Evolutionary conservation across 2,329 filamentous ascomycete species (phyloP), one percentile per base, ranked within the genome.

Genomic region (Phialophora verrucosa): DNA sequence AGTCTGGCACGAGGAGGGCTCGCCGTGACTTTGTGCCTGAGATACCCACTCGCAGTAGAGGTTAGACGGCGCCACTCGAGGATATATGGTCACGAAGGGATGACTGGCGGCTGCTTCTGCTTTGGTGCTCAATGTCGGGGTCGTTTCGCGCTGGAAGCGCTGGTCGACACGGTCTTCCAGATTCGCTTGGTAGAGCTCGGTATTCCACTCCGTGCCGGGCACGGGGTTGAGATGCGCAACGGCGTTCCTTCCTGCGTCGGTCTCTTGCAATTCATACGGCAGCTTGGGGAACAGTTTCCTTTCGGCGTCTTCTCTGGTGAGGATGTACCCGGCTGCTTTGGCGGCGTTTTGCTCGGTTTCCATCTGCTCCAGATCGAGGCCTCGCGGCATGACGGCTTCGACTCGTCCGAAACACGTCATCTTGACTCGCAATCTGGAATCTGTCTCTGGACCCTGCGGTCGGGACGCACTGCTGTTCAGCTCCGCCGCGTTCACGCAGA

Each of bases 331-430:
- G n/a, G 42, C 53, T 31, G 29, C 38, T 31, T 31, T 31, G 20
- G 50, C 54, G 11, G 49, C 20, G 10, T 38, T n/a, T 42, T 66
- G 54, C 12, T 31, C 62, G 17, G 56, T 23, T 29, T 60, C 50
- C 20, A 65, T 42, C 35, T 67, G 58, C 23, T 63, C 35, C 11
- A 59, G 38, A 35, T 69, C 57, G 4, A 51, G 38, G 12, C 62
- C 62, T 35, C 56, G 55, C 11, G 68, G 68, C 12, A 66, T 59
- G 11, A 65, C 62, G 14, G 69, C 70, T 62, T 72, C 69, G 54
- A 72, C 62, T 35, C 66, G 42, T 12, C 61, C 61, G 64, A 69
- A 72, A 54, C 70, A 72, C 4, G 64, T 71, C 70, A 72, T 72
- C 57, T 66, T 68, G 56, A 72, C 60, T 7, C 56, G 29, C 20